Percentiles rank a stretch among this genome's conserved stretches.
Conservation (phyloP, 2,329 filamentous ascomycete genomes). For the Nothophaeocryptopus gaeumannii region DNA sequence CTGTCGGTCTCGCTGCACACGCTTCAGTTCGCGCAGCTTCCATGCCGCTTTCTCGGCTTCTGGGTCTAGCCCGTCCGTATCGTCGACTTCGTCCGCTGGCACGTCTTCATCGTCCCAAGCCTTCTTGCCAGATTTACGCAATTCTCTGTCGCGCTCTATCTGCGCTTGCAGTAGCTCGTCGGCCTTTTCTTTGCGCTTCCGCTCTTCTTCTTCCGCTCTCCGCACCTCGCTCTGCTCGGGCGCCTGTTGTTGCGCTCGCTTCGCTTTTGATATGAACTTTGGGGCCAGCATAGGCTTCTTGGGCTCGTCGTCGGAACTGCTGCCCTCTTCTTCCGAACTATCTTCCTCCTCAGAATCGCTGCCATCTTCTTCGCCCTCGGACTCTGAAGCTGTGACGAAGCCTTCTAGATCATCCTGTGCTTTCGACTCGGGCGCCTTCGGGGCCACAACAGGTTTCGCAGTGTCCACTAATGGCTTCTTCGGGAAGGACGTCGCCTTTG, state of each 20-base stretch:
- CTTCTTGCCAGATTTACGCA: slow-evolving; percentile 71
- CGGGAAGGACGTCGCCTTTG: slow-evolving; percentile 49
- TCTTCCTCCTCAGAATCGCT: slow-evolving; percentile 43
- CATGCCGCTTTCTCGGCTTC: slow-evolving; percentile 88
- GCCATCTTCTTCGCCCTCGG: slow-evolving; percentile 37
- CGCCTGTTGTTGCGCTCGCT: slow-evolving; percentile 47
- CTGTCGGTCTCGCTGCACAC: slow-evolving; percentile 81
- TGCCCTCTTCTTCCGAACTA: slow-evolving; percentile 57
- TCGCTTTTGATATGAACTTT: slow-evolving; percentile 64
- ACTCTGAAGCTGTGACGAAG: slow-evolving; percentile 57
- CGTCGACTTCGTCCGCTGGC: slow-evolving; percentile 76
- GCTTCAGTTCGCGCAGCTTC: slow-evolving; percentile 86
- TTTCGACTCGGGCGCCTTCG: slow-evolving; percentile 31
- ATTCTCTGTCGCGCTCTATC: slow-evolving; percentile 75
- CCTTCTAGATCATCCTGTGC: slow-evolving; percentile 47
- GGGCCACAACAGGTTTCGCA: slow-evolving; percentile 16
- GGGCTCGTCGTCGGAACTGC: slow-evolving; percentile 58
- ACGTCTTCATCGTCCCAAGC: slow-evolving; percentile 76
- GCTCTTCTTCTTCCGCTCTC: slow-evolving; percentile 49
- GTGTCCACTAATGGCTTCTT: slow-evolving; percentile 41
- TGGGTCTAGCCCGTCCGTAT: slow-evolving; percentile 80
- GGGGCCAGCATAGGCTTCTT: slow-evolving; percentile 60
- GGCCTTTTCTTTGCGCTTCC: slow-evolving; percentile 65
- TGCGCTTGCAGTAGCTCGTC: slow-evolving; percentile 85
- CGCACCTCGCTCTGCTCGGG: slow-evolving; percentile 39